These are phyloP conservation scores for Holtermanniella nyarrowii DNA, from an alignment of 768 basidiomycete species.

Conservation along the genomic window DNA sequence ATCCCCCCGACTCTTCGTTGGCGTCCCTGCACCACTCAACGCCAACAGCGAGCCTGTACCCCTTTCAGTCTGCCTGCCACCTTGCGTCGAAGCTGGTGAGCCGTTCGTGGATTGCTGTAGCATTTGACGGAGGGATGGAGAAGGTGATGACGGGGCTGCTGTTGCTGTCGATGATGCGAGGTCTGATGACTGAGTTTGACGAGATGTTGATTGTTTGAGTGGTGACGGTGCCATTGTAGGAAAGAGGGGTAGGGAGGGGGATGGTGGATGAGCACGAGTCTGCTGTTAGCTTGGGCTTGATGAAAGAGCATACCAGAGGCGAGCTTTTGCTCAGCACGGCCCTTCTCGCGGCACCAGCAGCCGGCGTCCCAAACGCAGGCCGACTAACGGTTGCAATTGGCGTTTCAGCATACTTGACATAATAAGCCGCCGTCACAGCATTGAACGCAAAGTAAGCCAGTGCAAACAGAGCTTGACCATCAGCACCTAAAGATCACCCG, in stretches of 20 bases:
- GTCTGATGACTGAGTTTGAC: too few species aligned
- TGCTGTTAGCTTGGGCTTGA: background rate
- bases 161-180: background rate
- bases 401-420: background rate
- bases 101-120: background rate
- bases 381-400: background rate
- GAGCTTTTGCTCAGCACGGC: background rate
- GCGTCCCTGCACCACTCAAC: background rate
- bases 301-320: background rate
- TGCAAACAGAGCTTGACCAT: too few species aligned
- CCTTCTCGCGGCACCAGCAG: background rate
- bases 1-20: background rate
- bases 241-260: background rate
- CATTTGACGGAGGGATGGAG: background rate
- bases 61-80: too few species aligned
- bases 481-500: too few species aligned
- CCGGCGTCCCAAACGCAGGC: background rate
- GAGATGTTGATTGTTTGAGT: background rate
- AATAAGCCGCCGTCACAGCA: background rate
- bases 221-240: background rate
- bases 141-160: background rate
- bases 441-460: background rate
- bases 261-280: background rate
- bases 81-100: too few species aligned
- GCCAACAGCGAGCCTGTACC: too few species aligned